phyloP scores from a whole-genome alignment of 805 yeast species.

The Middelhovenomyces tepae region DNA sequence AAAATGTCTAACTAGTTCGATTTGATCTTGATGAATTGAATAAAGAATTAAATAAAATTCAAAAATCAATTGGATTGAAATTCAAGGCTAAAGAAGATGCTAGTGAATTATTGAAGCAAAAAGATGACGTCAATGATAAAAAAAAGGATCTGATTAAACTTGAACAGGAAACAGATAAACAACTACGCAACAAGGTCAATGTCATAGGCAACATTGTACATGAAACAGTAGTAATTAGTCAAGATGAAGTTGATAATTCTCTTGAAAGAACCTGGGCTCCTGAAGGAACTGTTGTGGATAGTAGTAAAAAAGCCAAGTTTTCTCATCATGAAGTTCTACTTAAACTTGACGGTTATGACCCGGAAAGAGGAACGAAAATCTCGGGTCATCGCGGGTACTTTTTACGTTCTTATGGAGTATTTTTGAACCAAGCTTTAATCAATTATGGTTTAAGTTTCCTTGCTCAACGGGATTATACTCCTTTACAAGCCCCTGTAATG shows the following conservation, averaged over 20 bases:
- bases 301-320: slow-evolving; percentile 69
- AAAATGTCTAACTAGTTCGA: slow-evolving; percentile 34
- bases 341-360: slow-evolving; percentile 95
- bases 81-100: slow-evolving; percentile 96
- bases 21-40: slow-evolving; percentile 86
- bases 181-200: slow-evolving; percentile 71
- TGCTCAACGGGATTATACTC: slow-evolving; percentile 67
- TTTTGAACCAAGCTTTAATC: slow-evolving; percentile 94
- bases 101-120: slow-evolving; percentile 66
- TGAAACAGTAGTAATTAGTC: slow-evolving; percentile 77
- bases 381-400: slow-evolving; percentile 99
- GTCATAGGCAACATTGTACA: slow-evolving; percentile 92
- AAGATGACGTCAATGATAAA: slow-evolving; percentile 62
- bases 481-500: slow-evolving; percentile 98
- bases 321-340: slow-evolving; percentile 94
- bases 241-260: slow-evolving; percentile 86
- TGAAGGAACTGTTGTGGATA: slow-evolving; percentile 52
- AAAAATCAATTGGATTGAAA: slow-evolving; percentile 86
- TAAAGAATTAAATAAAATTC: slow-evolving; percentile 80
- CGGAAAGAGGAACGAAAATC: slow-evolving; percentile 95
- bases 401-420: slow-evolving; percentile 90
- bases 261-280: slow-evolving; percentile 85
- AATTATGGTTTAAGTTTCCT: slow-evolving; percentile 89
- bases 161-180: slow-evolving; percentile 75
- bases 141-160: slow-evolving; percentile 56